Base-by-base conservation (phyloP, 768 basidiomycete genomes). In the Pisolithus tinctorius region DNA sequence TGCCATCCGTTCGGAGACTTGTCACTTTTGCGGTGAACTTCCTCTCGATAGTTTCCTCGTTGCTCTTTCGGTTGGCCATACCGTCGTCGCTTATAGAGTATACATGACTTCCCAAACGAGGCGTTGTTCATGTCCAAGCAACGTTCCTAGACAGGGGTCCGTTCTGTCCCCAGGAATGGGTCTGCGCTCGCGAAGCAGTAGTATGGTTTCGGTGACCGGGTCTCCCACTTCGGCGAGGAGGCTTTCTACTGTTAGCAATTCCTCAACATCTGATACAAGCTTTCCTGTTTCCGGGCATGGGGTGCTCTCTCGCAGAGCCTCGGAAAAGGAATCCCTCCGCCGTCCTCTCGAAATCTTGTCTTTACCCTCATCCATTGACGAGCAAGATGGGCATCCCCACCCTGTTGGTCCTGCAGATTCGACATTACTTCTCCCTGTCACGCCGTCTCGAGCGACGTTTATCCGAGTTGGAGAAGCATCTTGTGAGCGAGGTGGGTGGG, bases 261-360 rank as follows among this genome's bases (percentile, higher is more conserved):
- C 75, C 68, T 58, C 64, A 25, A 60, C 66, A 20, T 26, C 52
- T 20, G 81, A 83, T 48, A 63, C 73, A 0, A 68, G 79, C 8
- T 93, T 90, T 63, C 90, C 90, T 10, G 78, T 93, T 23, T 91
- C 86, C 6, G 88, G 76, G 2, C 89, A 89, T 60, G 91, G 86
- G 17, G 77, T 85, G 37, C 81, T 90, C 63, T 82, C 86, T 25
- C 77, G 88, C 43, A 75, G 88, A 46, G 74, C 76, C 20, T 86
- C 85, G 3, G 88, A 89, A 61, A 87, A 85, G 64, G 82, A 83
- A 36, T 58, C 65, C 6, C 63, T 71, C 4, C 74, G 81, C 25
- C 77, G 81, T 46, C 71, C 73, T 10, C 69, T 72, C 7, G 82
- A 70, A 79, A 55, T 54, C 8, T 45, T 68, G 67, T 47, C 63